phyloP scores from a whole-genome alignment of 495 filamentous ascomycete species.

The Entonaema liquescens region DNA sequence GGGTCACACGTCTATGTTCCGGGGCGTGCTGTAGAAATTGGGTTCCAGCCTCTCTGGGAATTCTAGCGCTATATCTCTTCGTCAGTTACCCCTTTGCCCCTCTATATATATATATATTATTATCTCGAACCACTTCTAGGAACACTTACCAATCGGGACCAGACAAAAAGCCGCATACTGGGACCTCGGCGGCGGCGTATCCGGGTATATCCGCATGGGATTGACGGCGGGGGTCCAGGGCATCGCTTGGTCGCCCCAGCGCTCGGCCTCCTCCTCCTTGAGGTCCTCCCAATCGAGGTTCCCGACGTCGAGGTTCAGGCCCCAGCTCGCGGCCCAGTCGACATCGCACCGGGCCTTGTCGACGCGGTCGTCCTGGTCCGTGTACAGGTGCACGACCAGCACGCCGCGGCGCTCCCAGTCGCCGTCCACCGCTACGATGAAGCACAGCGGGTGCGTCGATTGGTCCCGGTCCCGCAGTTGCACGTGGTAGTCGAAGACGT shows the following conservation, averaged over 20 bases:
- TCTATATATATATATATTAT: too few species aligned
- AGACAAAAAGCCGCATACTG: not conserved
- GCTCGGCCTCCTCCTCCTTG: not conserved
- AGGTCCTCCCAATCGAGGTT: constrained; percentile 4
- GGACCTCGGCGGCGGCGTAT: not conserved
- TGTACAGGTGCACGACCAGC: not conserved
- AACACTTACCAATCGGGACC: not conserved
- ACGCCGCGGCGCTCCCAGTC: not conserved
- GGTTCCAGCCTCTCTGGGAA: not conserved
- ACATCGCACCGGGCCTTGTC: not conserved
- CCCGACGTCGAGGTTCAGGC: not conserved
- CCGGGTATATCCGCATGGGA: not conserved
- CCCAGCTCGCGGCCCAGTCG: constrained; percentile 4
- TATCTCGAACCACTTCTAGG: not conserved
- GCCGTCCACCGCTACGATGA: not conserved
- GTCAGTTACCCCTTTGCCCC: not conserved
- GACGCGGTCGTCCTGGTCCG: constrained; percentile 4
- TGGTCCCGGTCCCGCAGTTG: not conserved
- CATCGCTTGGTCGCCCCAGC: not conserved
- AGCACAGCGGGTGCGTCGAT: constrained; percentile 1
- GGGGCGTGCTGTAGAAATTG: not conserved
- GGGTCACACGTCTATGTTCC: not conserved
- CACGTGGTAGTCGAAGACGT: not conserved
- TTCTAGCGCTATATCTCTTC: not conserved
- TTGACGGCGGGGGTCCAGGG: not conserved